A percentile compares a stretch with the other conserved stretches of the same genome.
Conservation (phyloP, 2,329 filamentous ascomycete genomes). For the Tolypocladium endophyticum region DNA sequence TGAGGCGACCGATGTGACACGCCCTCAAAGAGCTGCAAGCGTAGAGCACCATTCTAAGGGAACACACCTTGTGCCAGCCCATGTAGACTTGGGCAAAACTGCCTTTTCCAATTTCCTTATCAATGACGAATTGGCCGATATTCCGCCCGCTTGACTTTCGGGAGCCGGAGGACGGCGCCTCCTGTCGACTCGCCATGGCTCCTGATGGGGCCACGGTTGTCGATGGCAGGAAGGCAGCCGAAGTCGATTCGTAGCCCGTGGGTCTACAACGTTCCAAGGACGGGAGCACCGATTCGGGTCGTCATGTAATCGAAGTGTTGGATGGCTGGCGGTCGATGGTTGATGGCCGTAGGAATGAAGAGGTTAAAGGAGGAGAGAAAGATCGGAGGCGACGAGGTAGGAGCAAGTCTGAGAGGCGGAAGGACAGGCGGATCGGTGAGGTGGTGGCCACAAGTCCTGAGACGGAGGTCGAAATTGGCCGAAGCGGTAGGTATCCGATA, state of each 20-base stretch:
- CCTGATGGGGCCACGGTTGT: slow-evolving; percentile 18
- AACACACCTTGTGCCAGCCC: slow-evolving; percentile 65
- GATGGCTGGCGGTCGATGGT: neutral
- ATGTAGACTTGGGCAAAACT: slow-evolving; percentile 96
- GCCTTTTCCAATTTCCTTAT: slow-evolving; percentile 88
- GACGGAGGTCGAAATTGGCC: slow-evolving; percentile 9
- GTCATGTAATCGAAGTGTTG: slow-evolving; percentile 28
- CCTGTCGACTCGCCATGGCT: slow-evolving; percentile 29
- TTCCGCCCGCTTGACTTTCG: slow-evolving; percentile 21
- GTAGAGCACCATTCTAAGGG: neutral
- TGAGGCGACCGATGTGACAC: neutral
- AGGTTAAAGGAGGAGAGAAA: neutral
- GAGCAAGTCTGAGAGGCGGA: slow-evolving; percentile 7
- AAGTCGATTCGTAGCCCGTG: slow-evolving; percentile 19
- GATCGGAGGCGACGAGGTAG: slow-evolving; percentile 6
- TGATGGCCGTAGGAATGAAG: neutral
- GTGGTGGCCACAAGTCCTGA: slow-evolving; percentile 3
- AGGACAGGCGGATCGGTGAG: slow-evolving; percentile 8
- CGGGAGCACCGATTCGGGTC: slow-evolving; percentile 20
- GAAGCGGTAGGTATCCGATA: slow-evolving; percentile 21
- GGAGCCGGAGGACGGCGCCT: slow-evolving; percentile 24
- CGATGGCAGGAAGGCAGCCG: slow-evolving; percentile 20
- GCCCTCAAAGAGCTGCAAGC: neutral
- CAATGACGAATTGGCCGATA: slow-evolving; percentile 69
- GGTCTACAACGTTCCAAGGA: slow-evolving; percentile 26